Evolutionary conservation across 345 rosid species (phyloP), one percentile per base, ranked within the genome.

Genomic region (Aegle marmelos): DNA sequence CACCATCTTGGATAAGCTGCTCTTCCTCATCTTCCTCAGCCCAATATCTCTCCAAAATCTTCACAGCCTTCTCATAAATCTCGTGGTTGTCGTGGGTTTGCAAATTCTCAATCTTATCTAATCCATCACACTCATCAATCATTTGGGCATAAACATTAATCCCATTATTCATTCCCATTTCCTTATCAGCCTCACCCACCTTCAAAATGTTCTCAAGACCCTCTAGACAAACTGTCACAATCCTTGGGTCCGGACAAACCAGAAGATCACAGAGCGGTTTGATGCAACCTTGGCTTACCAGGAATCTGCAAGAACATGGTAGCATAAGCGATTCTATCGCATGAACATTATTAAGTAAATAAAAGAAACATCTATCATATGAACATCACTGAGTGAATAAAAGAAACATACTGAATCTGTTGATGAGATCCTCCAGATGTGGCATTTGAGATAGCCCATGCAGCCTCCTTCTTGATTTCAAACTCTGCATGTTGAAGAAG

Each of bases 361-460:
- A 7, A 48, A 3, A 36, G 50, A 34, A 24, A 69, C 54, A 5
- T 30, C 36, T 27, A 7, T 4, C 24, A 33, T 13, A 19, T 69
- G 58, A 48, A 69, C 53, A 69, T 69, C 54, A 22, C 57, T 36
- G 53, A 63, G 67, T 31, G 14, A 66, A 25, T 74, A 70, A 63
- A 50, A 74, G 27, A 19, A 65, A 78, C 87, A 2, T 86, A 93
- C 98, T 90, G 89, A 83, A 90, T 93, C 85, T 93, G 98, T 76
- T 89, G 94, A 78, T 88, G 96, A 70, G 93, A 85, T 60, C 98
- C 96, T 78, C 98, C 96, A 45, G 98, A 93, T 59, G 96, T 93
- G 83, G 96, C 96, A 83, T 91, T 93, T 45, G 97, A 93, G 72
- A 93, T 88, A 27, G 94, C 94, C 97, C 97, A 91, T 5, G 97